Base-by-base conservation (phyloP, 257 asterid species). In the Pogostemon cablin region DNA sequence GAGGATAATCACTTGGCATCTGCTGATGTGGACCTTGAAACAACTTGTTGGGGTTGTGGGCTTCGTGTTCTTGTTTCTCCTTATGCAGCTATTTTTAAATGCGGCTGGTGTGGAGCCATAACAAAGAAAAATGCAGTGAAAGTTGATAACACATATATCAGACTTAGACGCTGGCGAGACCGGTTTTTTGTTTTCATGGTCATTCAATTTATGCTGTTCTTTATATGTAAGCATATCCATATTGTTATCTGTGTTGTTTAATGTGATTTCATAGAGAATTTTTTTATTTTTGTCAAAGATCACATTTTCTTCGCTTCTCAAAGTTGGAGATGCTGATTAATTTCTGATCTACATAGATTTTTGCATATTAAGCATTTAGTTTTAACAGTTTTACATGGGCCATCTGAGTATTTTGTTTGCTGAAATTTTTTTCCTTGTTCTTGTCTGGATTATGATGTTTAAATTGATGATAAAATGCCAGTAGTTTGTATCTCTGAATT, bases 81-180 rank as follows among this genome's bases (percentile, higher is more conserved):
- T 9, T 42, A 63, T 71, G 95, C 92, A 37, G 73, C 91, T 20
- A 78, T 85, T 75, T 91, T 93, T 77, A 89, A 86, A 79, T 93
- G 98, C 40, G 95, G 95, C 63, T 93, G 96, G 99, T 93, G 98
- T 75, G 99, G 96, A 79, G 96, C 98, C 59, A 88, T 93, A 76
- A 89, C 96, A 46, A 81, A 86, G 77, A 90, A 75, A 67, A 80
- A 80, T 55, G 73, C 78, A 17, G 68, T 66, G 69, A 87, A 84
- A 72, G 63, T 32, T 61, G 95, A 86, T 62, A 76, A 78, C 71
- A 77, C 69, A 64, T 71, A 74, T 81, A 72, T 84, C 15, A 64
- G 75, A 72, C 83, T 89, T 82, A 93, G 92, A 69, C 90, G 87
- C 54, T 84, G 84, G 80, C 86, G 95, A 8, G 98, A 93, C 71